Evolutionary conservation across 2,329 filamentous ascomycete genomes (phyloP), one percentile per base, ranked within the genome.

Genomic region (Trichoderma oligosporum): DNA sequence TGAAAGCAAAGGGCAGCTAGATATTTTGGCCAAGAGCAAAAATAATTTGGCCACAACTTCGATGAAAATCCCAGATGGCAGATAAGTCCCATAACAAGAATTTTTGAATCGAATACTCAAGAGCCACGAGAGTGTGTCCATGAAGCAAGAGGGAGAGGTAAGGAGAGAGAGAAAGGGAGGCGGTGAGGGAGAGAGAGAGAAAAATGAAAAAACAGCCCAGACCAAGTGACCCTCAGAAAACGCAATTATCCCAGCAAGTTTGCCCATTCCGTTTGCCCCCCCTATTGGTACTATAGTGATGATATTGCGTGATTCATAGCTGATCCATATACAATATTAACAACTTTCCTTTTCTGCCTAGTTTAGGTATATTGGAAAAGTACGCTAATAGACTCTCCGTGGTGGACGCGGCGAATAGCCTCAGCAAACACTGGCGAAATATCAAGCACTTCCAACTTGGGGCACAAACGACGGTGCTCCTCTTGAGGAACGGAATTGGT

Each of bases 361-460:
- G 8, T 22, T 63, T 45, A 69, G 63, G 63, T 60, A 58, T 73
- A 70, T 64, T 74, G 71, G 62, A 99, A 99, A 51, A 99, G 81
- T 60, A 94, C 90, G 71, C 91, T 96, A 75, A 99, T 96, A 68
- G 91, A 96, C 77, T 99, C 94, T 67, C 94, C 94, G 73, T 97
- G 92, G 74, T 99, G 94, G 59, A 97, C 93, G 61, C 94, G 85
- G 62, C 94, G 88, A 65, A 97, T 97, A 49, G 94, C 90, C 81
- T 97, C 93, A 59, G 90, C 92, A 71, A 97, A 97, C 58, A 97
- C 86, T 64, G 89, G 87, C 54, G 91, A 90, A 60, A 97, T 73
- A 68, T 97, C 93, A 61, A 99, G 77, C 48, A 97, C 88, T 71
- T 96, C 91, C 51, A 99, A 78, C 77, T 97, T 97, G 36, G 88